Evolutionary conservation across 2,329 filamentous ascomycete species (phyloP), one percentile per base, ranked within the genome.

Genomic region (Fonsecaea pugnacius): DNA sequence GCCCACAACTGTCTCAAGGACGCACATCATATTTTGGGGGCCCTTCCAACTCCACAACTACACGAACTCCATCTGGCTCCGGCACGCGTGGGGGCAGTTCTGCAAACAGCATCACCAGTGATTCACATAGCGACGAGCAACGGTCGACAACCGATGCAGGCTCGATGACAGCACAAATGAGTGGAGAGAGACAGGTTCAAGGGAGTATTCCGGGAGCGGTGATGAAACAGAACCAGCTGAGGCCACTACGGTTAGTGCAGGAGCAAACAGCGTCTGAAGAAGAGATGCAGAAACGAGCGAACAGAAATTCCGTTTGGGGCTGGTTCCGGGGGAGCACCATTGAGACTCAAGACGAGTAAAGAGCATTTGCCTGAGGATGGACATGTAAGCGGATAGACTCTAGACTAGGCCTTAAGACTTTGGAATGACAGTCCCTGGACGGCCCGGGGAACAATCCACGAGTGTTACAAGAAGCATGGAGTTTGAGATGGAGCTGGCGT

Each of bases 231-330:
- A 89, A 88, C 73, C 95, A 95, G 77, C 88, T 96, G 64, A 85
- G 93, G 38, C 94, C 94, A 6, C 80, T 99, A 69, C 85, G 94
- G 16, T 83, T 99, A 33, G 92, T 98, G 53, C 91, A 95, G 77
- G 91, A 96, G 78, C 89, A 89, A 69, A 79, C 77, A 58, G 79
- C 79, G 61, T 69, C 73, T 5, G 76, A 78, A 35, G 79, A 81
- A 57, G 75, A 78, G 56, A 77, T 77, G 36, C 75, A 77, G 61
- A 80, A 79, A 73, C 79, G 77, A 68, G 75, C 77, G 2, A 81
- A 81, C 70, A 74, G 79, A 51, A 76, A 73, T 65, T 81, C 79
- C 73, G 80, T 79, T 79, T 79, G 80, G 60, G 71, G 68, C 36
- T 81, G 79, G 79, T 78, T 81, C 68, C 40, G 66, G 33, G 66